These are phyloP conservation scores for Hirschioporus abietinus DNA, from an alignment of 768 basidiomycete species.

Conservation along the genomic window DNA sequence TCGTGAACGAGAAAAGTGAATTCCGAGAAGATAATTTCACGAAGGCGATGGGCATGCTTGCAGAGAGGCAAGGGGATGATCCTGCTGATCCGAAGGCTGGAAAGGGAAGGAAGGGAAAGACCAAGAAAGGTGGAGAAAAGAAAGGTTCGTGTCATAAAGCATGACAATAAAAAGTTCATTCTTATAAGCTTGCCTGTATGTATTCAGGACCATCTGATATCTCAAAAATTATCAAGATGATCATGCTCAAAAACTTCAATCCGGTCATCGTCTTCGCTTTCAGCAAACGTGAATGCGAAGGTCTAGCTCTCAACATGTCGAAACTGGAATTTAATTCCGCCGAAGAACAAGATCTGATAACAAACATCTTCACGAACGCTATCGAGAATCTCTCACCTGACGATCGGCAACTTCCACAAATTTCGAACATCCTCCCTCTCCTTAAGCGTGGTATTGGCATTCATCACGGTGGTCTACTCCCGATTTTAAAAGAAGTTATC, in stretches of 20 bases:
- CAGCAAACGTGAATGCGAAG: constrained; percentile 97
- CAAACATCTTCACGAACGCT: constrained; percentile 90
- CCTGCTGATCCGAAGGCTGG: constrained; percentile 83
- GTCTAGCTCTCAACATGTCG: constrained; percentile 83
- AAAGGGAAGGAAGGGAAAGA: constrained; percentile 87
- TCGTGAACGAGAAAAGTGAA: constrained; percentile 97
- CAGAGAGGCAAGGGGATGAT: constrained; percentile 81
- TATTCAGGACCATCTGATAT: constrained; percentile 89
- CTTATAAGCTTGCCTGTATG: background rate
- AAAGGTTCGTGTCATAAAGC: constrained; percentile 54
- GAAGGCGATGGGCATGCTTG: constrained; percentile 94
- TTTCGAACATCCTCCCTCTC: constrained; percentile 85
- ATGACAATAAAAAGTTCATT: background rate
- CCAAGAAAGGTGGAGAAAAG: constrained; percentile 87
- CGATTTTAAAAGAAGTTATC: constrained; percentile 97
- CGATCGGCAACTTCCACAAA: constrained; percentile 89
- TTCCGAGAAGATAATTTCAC: constrained; percentile 97
- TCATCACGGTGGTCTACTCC: constrained; percentile 95
- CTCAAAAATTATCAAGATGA: constrained; percentile 96
- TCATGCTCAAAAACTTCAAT: constrained; percentile 96
- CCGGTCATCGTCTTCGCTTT: constrained; percentile 99
- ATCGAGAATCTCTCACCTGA: constrained; percentile 83
- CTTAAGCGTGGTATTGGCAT: constrained; percentile 95
- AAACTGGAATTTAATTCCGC: constrained; percentile 93
- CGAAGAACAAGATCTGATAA: constrained; percentile 85